Conservation (phyloP, 1,139 yeast genomes). For the Taiozyma sp. region DNA sequence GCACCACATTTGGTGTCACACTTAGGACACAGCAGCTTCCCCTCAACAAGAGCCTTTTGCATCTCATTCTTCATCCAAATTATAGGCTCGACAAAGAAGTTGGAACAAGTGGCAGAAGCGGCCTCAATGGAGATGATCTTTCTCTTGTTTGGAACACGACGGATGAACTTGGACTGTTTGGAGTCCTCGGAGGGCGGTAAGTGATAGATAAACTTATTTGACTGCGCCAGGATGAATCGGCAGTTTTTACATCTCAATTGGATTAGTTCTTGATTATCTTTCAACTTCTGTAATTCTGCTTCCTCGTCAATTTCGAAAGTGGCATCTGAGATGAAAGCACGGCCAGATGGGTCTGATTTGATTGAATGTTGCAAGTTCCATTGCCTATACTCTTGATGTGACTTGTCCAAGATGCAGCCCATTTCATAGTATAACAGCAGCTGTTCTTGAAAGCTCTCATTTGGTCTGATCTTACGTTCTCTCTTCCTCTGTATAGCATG, state of each 20-base stretch:
- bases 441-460: slow-evolving; percentile 70
- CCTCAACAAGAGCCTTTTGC: slow-evolving; percentile 63
- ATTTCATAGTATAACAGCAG: slow-evolving; percentile 52
- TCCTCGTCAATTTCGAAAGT: slow-evolving; percentile 21
- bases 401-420: slow-evolving; percentile 34
- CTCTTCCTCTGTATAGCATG: slow-evolving; percentile 66
- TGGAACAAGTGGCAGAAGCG: slow-evolving; percentile 69
- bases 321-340: slow-evolving; percentile 26
- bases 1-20: slow-evolving; percentile 85
- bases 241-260: slow-evolving; percentile 67
- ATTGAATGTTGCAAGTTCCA: slow-evolving; percentile 40
- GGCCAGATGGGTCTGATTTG: slow-evolving; percentile 30
- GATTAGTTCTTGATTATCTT: slow-evolving; percentile 22
- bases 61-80: slow-evolving; percentile 87
- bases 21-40: slow-evolving; percentile 79
- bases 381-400: slow-evolving; percentile 42
- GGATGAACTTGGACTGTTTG: slow-evolving; percentile 56
- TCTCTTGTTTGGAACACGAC: slow-evolving; percentile 54
- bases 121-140: slow-evolving; percentile 49
- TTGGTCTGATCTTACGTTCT: slow-evolving; percentile 55
- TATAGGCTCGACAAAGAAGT: slow-evolving; percentile 79
- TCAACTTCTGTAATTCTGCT: slow-evolving; percentile 21
- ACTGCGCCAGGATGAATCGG: slow-evolving; percentile 44
- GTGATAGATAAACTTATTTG: slow-evolving; percentile 51
- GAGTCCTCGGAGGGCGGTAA: slow-evolving; percentile 54